Percentiles rank a stretch among this genome's conserved stretches.
These are phyloP conservation scores for Termitomyces sp. DNA, from an alignment of 768 basidiomycete species.

Conservation along the genomic window DNA sequence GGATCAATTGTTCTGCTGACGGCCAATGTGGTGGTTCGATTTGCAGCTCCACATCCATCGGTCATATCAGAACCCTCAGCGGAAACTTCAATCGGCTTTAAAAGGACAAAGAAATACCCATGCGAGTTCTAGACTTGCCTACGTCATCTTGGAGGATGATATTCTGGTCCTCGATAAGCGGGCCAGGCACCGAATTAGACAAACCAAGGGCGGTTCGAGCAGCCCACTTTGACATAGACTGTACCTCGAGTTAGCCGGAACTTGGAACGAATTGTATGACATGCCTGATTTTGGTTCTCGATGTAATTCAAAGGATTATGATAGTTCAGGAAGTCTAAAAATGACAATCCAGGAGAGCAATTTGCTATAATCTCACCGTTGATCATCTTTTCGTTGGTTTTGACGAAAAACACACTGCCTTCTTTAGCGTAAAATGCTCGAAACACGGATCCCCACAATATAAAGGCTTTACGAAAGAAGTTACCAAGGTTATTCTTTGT, in stretches of 20 bases:
- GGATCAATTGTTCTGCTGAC: conserved; percentile 29
- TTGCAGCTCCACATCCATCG: conserved; percentile 48
- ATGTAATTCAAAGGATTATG: conserved; percentile 41
- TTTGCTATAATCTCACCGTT: conserved; percentile 10
- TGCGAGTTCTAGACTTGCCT: conserved; percentile 25
- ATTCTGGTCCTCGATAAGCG: conserved; percentile 28
- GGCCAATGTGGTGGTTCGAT: conserved; percentile 27
- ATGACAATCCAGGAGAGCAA: conserved; percentile 17
- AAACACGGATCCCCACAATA: conserved; percentile 50
- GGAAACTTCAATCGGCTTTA: conserved; percentile 18
- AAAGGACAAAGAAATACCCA: background rate
- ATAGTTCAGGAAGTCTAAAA: conserved; percentile 46
- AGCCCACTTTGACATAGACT: conserved; percentile 63
- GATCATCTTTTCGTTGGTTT: conserved; percentile 41
- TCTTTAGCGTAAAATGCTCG: conserved; percentile 61
- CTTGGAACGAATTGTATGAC: background rate
- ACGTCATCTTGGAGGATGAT: conserved; percentile 41
- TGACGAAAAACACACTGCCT: conserved; percentile 44
- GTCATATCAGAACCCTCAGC: conserved; percentile 40
- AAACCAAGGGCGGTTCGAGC: conserved; percentile 57
- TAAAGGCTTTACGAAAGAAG: conserved; percentile 43
- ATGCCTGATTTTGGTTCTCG: conserved; percentile 45
- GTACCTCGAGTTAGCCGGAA: background rate
- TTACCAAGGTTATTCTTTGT: conserved; percentile 23
- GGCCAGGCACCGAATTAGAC: conserved; percentile 59